These are phyloP conservation scores for Leccinum subfulvum DNA, from an alignment of 1,284 basidiomycete species.

Conservation along the genomic window DNA sequence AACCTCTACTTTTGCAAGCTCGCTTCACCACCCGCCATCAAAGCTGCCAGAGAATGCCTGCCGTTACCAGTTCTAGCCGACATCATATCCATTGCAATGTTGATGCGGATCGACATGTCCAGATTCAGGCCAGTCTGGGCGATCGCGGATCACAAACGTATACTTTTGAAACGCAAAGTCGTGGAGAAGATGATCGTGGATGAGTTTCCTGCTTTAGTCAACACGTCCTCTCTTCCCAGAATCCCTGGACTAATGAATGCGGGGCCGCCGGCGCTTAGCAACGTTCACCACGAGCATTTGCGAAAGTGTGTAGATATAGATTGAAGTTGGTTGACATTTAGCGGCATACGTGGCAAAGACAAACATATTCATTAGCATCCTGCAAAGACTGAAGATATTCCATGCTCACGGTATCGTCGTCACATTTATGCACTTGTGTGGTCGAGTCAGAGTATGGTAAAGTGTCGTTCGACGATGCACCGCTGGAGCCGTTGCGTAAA, in stretches of 20 bases:
- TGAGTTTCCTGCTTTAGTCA: slow-evolving; percentile 14
- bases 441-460: slow-evolving; percentile 16
- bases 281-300: slow-evolving; percentile 35
- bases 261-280: slow-evolving; percentile 13
- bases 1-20: slow-evolving; percentile 27
- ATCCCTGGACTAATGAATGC: slow-evolving; percentile 5
- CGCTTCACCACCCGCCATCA: slow-evolving; percentile 38
- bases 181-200: slow-evolving; percentile 30
- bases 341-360: slow-evolving; percentile 40
- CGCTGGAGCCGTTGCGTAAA: slow-evolving; percentile 1
- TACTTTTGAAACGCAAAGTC: no score
- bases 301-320: slow-evolving; percentile 39
- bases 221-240: neutral
- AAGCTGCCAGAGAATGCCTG: slow-evolving; percentile 37
- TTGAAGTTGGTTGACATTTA: slow-evolving; percentile 29
- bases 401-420: slow-evolving; percentile 24
- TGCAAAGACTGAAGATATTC: slow-evolving; percentile 30
- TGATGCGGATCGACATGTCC: slow-evolving; percentile 31
- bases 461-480: neutral
- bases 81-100: slow-evolving; percentile 47
- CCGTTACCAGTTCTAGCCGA: slow-evolving; percentile 23
- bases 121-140: slow-evolving; percentile 13
- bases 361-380: slow-evolving; percentile 16
- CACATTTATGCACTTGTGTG: slow-evolving; percentile 10
- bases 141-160: slow-evolving; percentile 30